Evolutionary conservation across 2,329 filamentous ascomycete genomes (phyloP).

Genomic region (Gnomoniopsis smithogilvyi): DNA sequence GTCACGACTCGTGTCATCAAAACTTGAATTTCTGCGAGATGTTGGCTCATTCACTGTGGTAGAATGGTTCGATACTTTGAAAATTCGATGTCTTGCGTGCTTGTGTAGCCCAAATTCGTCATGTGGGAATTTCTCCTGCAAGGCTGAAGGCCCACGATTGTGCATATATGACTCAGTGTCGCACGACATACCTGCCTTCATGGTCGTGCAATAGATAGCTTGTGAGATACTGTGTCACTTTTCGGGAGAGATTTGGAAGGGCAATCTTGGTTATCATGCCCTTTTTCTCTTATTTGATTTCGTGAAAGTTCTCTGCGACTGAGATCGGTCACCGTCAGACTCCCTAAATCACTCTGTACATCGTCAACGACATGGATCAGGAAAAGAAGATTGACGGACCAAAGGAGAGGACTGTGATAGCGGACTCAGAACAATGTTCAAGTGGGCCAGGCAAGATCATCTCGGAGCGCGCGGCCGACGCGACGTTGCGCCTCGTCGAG

Average conservation of each 20-base stretch:
- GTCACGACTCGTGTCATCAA: neutral
- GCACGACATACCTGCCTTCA: neutral
- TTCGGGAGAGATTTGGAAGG: neutral
- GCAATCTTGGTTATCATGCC: neutral
- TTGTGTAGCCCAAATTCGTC: neutral
- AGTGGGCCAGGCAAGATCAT: conserved; percentile 1
- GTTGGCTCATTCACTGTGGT: neutral
- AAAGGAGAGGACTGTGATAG: neutral
- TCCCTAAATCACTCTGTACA: no score
- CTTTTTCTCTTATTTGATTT: neutral
- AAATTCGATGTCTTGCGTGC: neutral
- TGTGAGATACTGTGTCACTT: neutral
- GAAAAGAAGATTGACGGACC: neutral
- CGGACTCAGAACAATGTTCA: neutral
- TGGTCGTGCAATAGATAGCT: neutral
- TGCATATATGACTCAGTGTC: neutral
- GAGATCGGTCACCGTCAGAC: no score
- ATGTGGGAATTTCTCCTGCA: neutral
- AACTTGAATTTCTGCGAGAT: neutral
- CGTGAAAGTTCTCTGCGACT: neutral
- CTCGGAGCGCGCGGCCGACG: conserved; percentile 26
- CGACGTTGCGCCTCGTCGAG: conserved; percentile 33
- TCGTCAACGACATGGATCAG: neutral
- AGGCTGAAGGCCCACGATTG: neutral
- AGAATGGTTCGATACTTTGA: neutral